Evolutionary conservation across 805 yeast genomes (phyloP), one percentile per base, ranked within the genome.

Genomic region (Saccharomycopsis sp.): DNA sequence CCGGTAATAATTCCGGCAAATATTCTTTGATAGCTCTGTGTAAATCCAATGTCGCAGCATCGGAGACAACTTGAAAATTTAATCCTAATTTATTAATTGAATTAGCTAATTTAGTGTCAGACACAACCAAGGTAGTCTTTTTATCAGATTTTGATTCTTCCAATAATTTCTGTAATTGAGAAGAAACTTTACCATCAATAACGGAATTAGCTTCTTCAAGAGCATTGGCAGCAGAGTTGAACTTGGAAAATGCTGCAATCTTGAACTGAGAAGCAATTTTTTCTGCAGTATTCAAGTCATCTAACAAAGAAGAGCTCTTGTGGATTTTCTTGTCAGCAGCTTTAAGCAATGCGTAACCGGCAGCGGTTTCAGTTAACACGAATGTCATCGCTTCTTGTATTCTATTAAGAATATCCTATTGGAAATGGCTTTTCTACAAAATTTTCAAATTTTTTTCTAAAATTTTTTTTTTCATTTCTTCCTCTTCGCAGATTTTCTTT

Each of bases 241-340:
- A 93, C 69, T 93, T 93, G 58, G 96, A 89, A 64, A 93, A 93
- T 31, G 96, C 93, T 59, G 93, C 90, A 59, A 93, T 78, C 70
- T 93, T 93, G 70, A 90, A 87, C 65, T 86, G 95, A 55, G 84
- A 74, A 46, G 88, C 74, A 50, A 89, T 96, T 65, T 85, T 84
- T 53, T 83, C 94, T 40, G 94, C 79, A 41, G 85, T 66, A 66
- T 85, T 74, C 59, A 89, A 74, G 63, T 88, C 96, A 53, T 81
- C 75, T 54, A 85, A 67, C 56, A 89, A 69, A 48, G 79, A 63
- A 44, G 83, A 65, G 21, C 93, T 80, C 71, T 89, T 90, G 77
- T 90, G 82, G 59, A 93, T 82, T 75, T 90, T 90, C 74, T 93
- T 93, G 75, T 93, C 97, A 53, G 96, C 82, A 47, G 97, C 96